A percentile compares a stretch with the other conserved stretches of the same genome.
phyloP scores from a whole-genome alignment of 2,329 filamentous ascomycete species.

The Neurospora sp. region DNA sequence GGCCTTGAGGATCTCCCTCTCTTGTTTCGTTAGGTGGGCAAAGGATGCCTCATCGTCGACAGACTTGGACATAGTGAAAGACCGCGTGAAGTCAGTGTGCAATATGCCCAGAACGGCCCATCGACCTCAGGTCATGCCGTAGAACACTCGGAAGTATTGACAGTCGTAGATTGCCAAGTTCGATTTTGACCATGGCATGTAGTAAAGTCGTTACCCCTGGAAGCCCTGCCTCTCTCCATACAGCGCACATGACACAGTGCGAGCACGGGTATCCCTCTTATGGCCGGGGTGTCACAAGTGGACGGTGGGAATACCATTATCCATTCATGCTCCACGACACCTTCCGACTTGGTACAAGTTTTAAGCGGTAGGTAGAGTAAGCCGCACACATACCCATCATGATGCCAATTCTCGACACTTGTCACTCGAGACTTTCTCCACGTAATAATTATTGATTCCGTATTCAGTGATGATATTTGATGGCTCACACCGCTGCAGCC shows the following conservation, averaged over 20 bases:
- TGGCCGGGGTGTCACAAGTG: neutral
- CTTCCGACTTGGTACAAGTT: neutral
- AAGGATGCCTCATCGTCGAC: slow-evolving; percentile 11
- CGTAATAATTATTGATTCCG: neutral
- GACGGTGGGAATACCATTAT: neutral
- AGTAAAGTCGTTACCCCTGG: neutral
- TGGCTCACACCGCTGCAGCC: neutral
- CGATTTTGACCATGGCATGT: neutral
- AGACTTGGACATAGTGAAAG: neutral
- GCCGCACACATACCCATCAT: neutral
- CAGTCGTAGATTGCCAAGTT: neutral
- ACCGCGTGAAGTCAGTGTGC: neutral
- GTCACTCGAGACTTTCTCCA: neutral
- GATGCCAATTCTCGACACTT: neutral
- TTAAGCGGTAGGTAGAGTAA: neutral
- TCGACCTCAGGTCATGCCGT: neutral
- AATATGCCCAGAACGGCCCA: neutral
- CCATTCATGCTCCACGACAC: neutral
- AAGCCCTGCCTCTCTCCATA: neutral
- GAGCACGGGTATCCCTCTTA: neutral
- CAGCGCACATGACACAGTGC: neutral
- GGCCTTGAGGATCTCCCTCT: slow-evolving; percentile 56
- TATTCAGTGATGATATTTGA: neutral
- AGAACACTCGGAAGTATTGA: neutral
- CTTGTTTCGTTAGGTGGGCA: slow-evolving; percentile 23